Evolutionary conservation across 345 rosid genomes (phyloP).

Genomic region (Populus tremula): DNA sequence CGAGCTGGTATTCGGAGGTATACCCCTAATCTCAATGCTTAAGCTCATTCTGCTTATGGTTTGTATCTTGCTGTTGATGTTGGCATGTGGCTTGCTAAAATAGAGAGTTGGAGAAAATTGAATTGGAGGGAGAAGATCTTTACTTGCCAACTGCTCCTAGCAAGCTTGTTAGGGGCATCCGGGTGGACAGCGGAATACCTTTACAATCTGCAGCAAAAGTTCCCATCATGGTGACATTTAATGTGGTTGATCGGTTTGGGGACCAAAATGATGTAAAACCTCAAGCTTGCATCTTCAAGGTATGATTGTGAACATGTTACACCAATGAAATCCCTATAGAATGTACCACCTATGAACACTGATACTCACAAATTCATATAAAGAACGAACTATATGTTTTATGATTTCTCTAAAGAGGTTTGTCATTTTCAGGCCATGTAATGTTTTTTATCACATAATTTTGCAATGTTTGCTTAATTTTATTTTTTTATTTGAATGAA

Average conservation of each 20-base stretch:
- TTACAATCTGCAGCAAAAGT: conserved; percentile 98
- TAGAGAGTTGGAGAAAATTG: conserved; percentile 94
- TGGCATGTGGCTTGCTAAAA: conserved; percentile 16
- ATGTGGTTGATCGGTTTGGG: conserved; percentile 85
- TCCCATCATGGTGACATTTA: conserved; percentile 90
- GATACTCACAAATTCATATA: not conserved
- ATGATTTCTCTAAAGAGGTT: not conserved
- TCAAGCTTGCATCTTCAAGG: conserved; percentile 99
- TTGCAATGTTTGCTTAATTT: not conserved
- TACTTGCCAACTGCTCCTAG: conserved; percentile 93
- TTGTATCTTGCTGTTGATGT: conserved; percentile 14
- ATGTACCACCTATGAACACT: not conserved
- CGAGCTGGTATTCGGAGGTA: conserved; percentile 94
- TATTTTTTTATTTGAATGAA: not conserved
- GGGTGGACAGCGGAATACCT: conserved; percentile 94
- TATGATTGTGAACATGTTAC: conserved; percentile 21
- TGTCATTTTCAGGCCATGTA: not conserved
- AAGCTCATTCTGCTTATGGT: not conserved
- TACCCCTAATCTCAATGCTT: conserved; percentile 12
- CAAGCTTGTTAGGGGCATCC: conserved; percentile 87
- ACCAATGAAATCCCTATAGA: not conserved
- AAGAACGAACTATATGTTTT: not conserved
- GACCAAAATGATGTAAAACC: conserved; percentile 59
- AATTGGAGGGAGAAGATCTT: conserved; percentile 80
- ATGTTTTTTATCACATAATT: not conserved